Conservation (phyloP, 352 stramenopile genomes). For the Blastocystis sp. region DNA sequence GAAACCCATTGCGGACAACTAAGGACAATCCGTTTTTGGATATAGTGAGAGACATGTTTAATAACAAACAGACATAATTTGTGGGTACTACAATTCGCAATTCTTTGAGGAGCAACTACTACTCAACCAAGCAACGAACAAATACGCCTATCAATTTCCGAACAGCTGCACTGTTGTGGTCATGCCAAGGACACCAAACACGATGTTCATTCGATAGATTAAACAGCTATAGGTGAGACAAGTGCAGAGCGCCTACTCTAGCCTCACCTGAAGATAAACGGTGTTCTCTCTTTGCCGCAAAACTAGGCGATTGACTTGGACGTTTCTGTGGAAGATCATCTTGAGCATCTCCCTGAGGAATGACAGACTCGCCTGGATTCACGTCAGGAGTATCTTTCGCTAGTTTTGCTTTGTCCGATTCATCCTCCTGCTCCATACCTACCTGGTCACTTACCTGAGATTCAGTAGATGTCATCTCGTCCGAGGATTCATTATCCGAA, state of each 20-base stretch:
- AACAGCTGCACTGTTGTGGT: neutral
- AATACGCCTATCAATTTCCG: slow-evolving; percentile 29
- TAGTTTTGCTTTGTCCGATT: neutral
- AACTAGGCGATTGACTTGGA: neutral
- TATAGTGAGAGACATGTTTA: neutral
- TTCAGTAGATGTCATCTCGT: neutral
- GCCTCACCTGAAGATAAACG: neutral
- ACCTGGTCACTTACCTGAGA: neutral
- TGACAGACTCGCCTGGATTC: neutral
- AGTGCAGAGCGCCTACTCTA: neutral
- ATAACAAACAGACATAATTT: neutral
- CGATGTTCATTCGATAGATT: slow-evolving; percentile 26
- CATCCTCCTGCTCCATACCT: neutral
- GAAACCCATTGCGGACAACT: neutral
- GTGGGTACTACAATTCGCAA: slow-evolving; percentile 9
- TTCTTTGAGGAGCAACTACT: slow-evolving; percentile 42
- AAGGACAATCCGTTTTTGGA: neutral
- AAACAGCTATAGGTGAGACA: neutral
- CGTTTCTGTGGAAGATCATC: neutral
- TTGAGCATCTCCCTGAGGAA: slow-evolving; percentile 52
- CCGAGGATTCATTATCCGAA: neutral
- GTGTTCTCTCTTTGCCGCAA: neutral
- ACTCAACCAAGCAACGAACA: neutral
- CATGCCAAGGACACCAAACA: slow-evolving; percentile 50
- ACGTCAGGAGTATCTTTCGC: neutral